Evolutionary conservation across 768 basidiomycete genomes (phyloP).

Genomic region (Dacryopinax spathularia): DNA sequence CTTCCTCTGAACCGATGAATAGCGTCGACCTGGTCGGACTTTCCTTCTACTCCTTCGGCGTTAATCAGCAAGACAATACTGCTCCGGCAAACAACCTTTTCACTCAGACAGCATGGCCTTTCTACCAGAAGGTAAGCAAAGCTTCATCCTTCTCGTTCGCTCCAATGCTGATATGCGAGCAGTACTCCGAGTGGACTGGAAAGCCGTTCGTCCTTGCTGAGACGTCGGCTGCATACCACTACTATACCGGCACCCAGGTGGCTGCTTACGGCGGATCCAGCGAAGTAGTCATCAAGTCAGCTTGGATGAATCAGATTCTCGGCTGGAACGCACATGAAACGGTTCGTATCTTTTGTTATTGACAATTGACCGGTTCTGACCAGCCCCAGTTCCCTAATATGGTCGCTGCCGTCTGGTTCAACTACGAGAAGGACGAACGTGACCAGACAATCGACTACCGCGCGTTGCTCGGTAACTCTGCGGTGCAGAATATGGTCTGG

Average conservation of each 20-base stretch:
- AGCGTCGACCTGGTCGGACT: constrained; percentile 11
- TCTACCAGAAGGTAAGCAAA: neutral
- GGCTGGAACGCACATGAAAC: neutral
- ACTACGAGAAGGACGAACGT: constrained; percentile 9
- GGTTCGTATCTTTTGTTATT: neutral
- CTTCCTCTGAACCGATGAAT: neutral
- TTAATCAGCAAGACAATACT: constrained; percentile 2
- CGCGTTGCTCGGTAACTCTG: neutral
- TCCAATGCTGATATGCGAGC: neutral
- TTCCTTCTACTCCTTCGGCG: constrained; percentile 8
- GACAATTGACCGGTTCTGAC: neutral
- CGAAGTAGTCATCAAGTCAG: neutral
- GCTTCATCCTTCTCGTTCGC: constrained; percentile 3
- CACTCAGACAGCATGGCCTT: neutral
- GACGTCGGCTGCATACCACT: constrained; percentile 12
- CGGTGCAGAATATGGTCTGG: neutral
- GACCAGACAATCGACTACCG: constrained; percentile 4
- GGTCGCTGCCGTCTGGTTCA: constrained; percentile 12
- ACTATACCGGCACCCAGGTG: constrained; percentile 8
- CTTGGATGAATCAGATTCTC: neutral
- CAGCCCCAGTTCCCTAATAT: constrained; percentile 12
- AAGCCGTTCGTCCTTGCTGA: constrained; percentile 12
- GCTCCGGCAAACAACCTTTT: neutral
- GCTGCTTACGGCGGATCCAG: constrained; percentile 5
- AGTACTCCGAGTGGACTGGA: constrained; percentile 4